Evolutionary conservation across 345 rosid genomes (phyloP).

Genomic region (Bruguiera sexangula): DNA sequence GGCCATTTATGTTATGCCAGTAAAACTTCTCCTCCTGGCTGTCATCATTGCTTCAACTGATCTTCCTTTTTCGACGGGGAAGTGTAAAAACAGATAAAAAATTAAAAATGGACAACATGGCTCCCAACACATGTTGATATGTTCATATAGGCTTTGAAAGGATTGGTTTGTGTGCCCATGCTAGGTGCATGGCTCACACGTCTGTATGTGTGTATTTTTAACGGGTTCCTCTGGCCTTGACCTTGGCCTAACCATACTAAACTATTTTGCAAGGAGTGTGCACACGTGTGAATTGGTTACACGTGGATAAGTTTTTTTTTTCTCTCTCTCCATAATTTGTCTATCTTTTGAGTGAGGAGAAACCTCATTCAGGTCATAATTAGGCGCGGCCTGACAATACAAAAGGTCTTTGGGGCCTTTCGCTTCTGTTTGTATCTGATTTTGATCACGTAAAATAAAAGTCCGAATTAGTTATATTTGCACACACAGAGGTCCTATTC

Average conservation of each 20-base stretch:
- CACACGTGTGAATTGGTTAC: conserved; percentile 33
- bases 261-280: not conserved
- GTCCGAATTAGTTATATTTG: not conserved
- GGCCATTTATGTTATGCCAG: conserved; percentile 4
- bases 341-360: conserved; percentile 5
- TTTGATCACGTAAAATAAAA: conserved; percentile 26
- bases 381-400: conserved; percentile 28
- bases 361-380: conserved; percentile 31
- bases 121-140: conserved; percentile 11
- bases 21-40: conserved; percentile 6
- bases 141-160: conserved; percentile 3
- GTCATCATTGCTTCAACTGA: conserved; percentile 15
- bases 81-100: not conserved
- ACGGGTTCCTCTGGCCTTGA: conserved; percentile 41
- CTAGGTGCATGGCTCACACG: conserved; percentile 33
- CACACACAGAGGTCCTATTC: not conserved
- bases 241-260: conserved; percentile 24
- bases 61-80: conserved; percentile 9
- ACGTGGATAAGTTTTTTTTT: conserved; percentile 23
- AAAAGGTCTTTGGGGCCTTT: conserved; percentile 59
- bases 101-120: not conserved
- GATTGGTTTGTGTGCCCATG: conserved; percentile 34
- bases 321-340: not conserved
- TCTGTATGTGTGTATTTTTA: conserved; percentile 44
- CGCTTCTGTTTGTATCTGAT: conserved; percentile 35